phyloP scores from a whole-genome alignment of 2,329 filamentous ascomycete genomes.

The Pseudopithomyces chartarum region DNA sequence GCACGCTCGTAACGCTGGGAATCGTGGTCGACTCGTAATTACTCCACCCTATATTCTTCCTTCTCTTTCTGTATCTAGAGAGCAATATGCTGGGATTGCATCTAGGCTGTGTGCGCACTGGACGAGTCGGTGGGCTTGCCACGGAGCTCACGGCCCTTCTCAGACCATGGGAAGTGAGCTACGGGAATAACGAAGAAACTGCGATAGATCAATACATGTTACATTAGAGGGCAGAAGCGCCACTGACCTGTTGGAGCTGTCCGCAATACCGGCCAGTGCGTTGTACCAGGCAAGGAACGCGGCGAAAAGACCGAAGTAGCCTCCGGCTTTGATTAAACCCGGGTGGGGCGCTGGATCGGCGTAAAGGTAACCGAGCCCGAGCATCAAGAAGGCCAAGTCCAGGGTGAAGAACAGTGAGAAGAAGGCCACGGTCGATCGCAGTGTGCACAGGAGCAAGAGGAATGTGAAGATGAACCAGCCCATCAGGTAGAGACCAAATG shows the following conservation, averaged over 20 bases:
- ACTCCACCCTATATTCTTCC: not conserved
- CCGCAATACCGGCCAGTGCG: slow-evolving; percentile 60
- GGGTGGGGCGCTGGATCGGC: slow-evolving; percentile 49
- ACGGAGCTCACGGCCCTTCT: slow-evolving; percentile 47
- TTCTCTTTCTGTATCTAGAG: not conserved
- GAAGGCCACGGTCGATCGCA: slow-evolving; percentile 64
- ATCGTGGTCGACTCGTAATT: not conserved
- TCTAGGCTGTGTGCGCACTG: slow-evolving; percentile 15
- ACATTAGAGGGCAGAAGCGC: not conserved
- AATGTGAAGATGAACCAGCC: slow-evolving; percentile 65
- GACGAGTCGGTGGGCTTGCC: slow-evolving; percentile 31
- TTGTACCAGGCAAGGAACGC: slow-evolving; percentile 62
- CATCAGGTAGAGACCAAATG: slow-evolving; percentile 64
- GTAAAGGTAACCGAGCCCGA: slow-evolving; percentile 59
- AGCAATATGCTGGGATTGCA: not conserved
- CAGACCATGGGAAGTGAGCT: slow-evolving; percentile 91
- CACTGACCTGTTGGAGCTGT: slow-evolving; percentile 55
- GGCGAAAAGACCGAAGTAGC: slow-evolving; percentile 58
- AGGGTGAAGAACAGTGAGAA: slow-evolving; percentile 64
- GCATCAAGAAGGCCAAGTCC: slow-evolving; percentile 62
- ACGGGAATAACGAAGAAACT: slow-evolving; percentile 95
- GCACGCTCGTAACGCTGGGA: not conserved
- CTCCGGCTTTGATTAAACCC: slow-evolving; percentile 56
- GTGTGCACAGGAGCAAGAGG: slow-evolving; percentile 60
- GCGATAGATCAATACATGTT: slow-evolving; percentile 18